Percentiles rank a stretch among this genome's conserved stretches.
These are phyloP conservation scores for Coemansia sp. DNA, from an alignment of 192 early-diverging fungal genomes.

Conservation along the genomic window DNA sequence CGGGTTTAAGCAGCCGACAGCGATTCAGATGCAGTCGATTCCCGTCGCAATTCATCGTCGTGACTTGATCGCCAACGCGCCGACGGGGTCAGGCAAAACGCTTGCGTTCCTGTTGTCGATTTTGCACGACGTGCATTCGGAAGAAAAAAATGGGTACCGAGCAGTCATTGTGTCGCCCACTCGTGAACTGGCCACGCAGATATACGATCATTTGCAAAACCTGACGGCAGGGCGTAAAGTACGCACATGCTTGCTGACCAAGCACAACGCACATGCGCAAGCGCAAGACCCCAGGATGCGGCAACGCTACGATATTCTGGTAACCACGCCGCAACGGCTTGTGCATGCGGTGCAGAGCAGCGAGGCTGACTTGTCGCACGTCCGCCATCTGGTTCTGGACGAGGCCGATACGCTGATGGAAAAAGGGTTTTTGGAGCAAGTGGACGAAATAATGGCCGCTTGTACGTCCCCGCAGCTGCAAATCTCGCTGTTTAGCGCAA, in stretches of 20 bases:
- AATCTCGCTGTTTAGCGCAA: conserved; percentile 91
- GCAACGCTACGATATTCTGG: conserved; percentile 86
- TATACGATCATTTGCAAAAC: conserved; percentile 78
- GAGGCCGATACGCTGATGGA: conserved; percentile 85
- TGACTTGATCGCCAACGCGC: conserved; percentile 94
- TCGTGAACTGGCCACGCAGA: conserved; percentile 87
- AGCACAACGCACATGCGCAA: conserved; percentile 69
- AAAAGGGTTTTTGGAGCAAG: conserved; percentile 81
- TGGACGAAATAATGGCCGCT: conserved; percentile 83
- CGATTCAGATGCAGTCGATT: conserved; percentile 93
- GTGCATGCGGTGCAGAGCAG: conserved; percentile 83
- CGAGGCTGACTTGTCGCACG: conserved; percentile 73
- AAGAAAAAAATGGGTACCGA: conserved; percentile 79
- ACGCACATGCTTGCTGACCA: conserved; percentile 80
- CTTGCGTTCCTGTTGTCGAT: conserved; percentile 92
- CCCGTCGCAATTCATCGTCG: conserved; percentile 86
- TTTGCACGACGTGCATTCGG: conserved; percentile 77
- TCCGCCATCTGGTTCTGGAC: conserved; percentile 74
- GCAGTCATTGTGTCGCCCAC: conserved; percentile 94
- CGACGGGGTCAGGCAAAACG: conserved; percentile 98
- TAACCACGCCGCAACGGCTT: conserved; percentile 90
- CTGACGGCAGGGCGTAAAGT: conserved; percentile 75
- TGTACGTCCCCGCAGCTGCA: conserved; percentile 74
- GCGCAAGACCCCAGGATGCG: conserved; percentile 64
- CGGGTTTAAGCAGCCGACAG: conserved; percentile 77